Evolutionary conservation across 306 rosid genomes (phyloP), one percentile per base, ranked within the genome.

Genomic region (Lagenaria siceraria): DNA sequence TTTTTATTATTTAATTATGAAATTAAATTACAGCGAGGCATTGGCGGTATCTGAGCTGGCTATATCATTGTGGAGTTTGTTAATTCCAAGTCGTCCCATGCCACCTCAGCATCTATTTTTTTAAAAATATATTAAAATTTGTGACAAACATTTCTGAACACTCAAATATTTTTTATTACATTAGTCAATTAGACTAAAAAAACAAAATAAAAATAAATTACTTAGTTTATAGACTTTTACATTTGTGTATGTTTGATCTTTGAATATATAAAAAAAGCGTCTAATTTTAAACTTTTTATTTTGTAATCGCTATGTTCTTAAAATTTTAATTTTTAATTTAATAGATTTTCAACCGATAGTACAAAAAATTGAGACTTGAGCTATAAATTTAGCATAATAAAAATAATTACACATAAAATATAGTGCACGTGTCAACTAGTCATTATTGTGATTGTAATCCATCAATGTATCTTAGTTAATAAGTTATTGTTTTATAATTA

Each of bases 11-110:
- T 66, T 66, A n/a, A 66, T 66, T 10, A 22, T 68, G 14, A 43
- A 38, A 42, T 70, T 46, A 71, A 49, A 71, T 71, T 71, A 71
- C 76, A 71, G 42, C 76, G 17, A 48, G 76, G 76, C 76, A 27
- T 48, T 71, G 76, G 59, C 8, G 25, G 59, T 27, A 49, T 49
- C 25, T 71, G 76, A 71, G 76, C 76, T 71, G 76, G 60, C 76
- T 25, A 49, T 49, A 71, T 48, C 76, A 71, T 71, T 49, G 60
- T 49, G 76, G 60, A 49, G 59, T 48, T 71, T 71, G 42, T 48
- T 46, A 71, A 13, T 71, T 71, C 76, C 76, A 71, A 71, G 59
- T 48, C 76, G 42, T 17, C 76, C 76, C 7, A 49, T 71, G 40
- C 19, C 76, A 71, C 76, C 59, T 48, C 76, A 71, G 24, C 76